Evolutionary conservation across 2,329 filamentous ascomycete genomes (phyloP), one percentile per base, ranked within the genome.

Genomic region (Stemphylium lycopersici): DNA sequence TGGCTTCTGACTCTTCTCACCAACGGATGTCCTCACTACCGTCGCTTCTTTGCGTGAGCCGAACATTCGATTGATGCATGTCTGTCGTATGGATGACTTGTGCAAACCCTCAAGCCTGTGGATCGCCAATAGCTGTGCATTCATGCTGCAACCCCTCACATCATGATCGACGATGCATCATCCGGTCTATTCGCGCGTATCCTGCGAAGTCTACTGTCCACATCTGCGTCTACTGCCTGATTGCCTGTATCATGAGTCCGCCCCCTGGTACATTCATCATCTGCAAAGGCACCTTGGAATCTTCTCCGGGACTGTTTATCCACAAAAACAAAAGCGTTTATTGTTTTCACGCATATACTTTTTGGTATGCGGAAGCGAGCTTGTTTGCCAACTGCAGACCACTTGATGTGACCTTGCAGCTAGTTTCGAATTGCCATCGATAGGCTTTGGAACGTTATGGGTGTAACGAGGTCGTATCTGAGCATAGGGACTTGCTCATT

Each of bases 11-110:
- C 31, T 44, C 6, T 24, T 42, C 22, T 34, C 20, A 46, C 50
- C 44, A 52, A 16, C 13, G 40, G 41, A 41, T 18, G 29, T 48
- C 26, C 16, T 48, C 31, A 24, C 46, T 45, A 41, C 43, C 50
- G 24, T 52, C 48, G 37, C 42, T 62, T 46, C 47, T 50, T 52
- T 61, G 59, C 48, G 52, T 63, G 58, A 58, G 52, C 43, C 56
- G 56, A 48, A 46, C 48, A 42, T 52, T 6, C 37, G 52, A 48
- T 58, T 55, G 54, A 50, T 54, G 37, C 48, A 42, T 59, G 54
- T 47, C 55, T 56, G 26, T 34, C 36, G 16, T 43, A 38, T 53
- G 56, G 56, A 48, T 56, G 53, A 53, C 42, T 52, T 18, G 18
- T 57, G 48, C 48, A 42, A 48, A 36, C 31, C 22, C 40, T 34